Base-by-base conservation (phyloP, 768 basidiomycete genomes). In the Calocybe gangraenosa region DNA sequence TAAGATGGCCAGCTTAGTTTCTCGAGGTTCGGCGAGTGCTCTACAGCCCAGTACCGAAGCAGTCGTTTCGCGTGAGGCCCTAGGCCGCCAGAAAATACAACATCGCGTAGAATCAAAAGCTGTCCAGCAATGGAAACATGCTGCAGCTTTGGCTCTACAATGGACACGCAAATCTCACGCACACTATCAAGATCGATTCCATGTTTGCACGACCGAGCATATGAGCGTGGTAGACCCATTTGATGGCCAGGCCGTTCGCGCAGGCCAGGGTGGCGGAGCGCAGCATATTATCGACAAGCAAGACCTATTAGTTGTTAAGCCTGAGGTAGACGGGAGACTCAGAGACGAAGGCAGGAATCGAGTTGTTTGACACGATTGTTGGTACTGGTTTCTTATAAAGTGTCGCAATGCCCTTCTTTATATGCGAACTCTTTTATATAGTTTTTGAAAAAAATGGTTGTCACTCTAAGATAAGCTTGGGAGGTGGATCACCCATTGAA, bases 181-280 rank as follows among this genome's bases (percentile, higher is more conserved):
- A 19, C 81, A 84, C 56, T 82, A 84, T 58, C 67, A 65, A 51
- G 70, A 80, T 42, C 70, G 81, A 40, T 67, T 90, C 51, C 73
- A 74, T 43, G 71, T 89, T 19, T 71, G 78, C 9, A 66, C 69
- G 28, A 70, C 74, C 32, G 87, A 92, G 60, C 82, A 92, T 57
- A 90, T 93, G 90, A 81, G 76, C 51, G 58, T 56, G 6, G 81
- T 93, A 0, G 91, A 95, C 59, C 74, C 74, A 36, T 87, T 80
- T 58, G 82, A 89, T 54, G 87, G 87, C 32, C 54, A 65, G 42
- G 65, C 63, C 40, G 64, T 67, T 25, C 64, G 78, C 32, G 65
- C 57, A 50, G 74, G 73, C 37, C 40, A 54, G 33, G 52, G 53
- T 42, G 14, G 14, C 6, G 34, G n/a, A 35, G 34, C 34, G 34